A percentile compares a stretch with the other conserved stretches of the same genome.
phyloP scores from a whole-genome alignment of 2,329 filamentous ascomycete species.

The Alternaria viburni region DNA sequence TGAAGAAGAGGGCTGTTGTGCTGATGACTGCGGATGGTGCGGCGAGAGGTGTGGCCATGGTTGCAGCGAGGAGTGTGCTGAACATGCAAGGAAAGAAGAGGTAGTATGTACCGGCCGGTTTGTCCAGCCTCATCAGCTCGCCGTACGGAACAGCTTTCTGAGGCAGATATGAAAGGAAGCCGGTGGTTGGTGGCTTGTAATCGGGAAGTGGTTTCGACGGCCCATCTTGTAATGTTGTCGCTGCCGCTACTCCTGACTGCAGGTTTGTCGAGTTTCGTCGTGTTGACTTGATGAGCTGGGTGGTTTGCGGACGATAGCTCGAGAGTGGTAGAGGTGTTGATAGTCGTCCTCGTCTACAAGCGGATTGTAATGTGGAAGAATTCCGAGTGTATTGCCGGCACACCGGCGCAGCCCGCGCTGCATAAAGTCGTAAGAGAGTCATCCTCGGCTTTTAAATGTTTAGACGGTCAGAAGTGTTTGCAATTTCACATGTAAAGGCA shows the following conservation, averaged over 20 bases:
- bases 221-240: constrained; percentile 14
- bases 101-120: constrained; percentile 82
- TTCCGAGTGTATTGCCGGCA: not conserved
- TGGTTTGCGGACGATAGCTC: constrained; percentile 5
- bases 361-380: not conserved
- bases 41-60: constrained; percentile 67
- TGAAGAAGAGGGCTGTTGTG: constrained; percentile 72
- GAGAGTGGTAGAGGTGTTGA: not conserved
- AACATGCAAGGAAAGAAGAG: constrained; percentile 87
- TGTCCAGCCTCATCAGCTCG: constrained; percentile 81
- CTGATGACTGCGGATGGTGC: constrained; percentile 66
- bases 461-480: not conserved
- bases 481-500: not conserved
- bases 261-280: not conserved
- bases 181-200: constrained; percentile 74
- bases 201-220: constrained; percentile 23
- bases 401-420: not conserved
- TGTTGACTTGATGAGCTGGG: constrained; percentile 12
- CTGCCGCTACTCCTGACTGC: constrained; percentile 22
- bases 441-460: not conserved
- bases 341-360: not conserved
- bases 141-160: constrained; percentile 77
- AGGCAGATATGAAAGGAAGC: constrained; percentile 74
- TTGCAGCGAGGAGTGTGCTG: constrained; percentile 80
- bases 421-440: not conserved